Base-by-base conservation (phyloP, 1,284 basidiomycete genomes). In the Cryptococcus jaspeensis region DNA sequence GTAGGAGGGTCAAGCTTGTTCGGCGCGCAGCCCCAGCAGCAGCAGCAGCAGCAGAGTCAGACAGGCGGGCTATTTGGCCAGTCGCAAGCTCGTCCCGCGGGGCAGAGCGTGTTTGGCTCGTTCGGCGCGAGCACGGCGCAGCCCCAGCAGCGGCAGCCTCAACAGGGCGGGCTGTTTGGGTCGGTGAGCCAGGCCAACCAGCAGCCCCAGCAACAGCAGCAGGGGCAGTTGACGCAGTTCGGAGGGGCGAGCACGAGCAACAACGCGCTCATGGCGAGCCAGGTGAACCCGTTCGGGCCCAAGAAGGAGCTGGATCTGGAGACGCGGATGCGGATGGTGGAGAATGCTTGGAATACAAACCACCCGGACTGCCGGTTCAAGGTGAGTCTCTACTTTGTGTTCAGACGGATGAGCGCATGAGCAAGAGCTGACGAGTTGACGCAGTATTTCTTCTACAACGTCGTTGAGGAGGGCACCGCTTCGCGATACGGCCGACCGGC, bases 401-500 rank as follows among this genome's bases (percentile, higher is more conserved):
- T 43, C 41, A 52, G 7, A 12, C 28, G 38, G 22, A 43, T 37
- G 37, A 32, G 39, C 32, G 25, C n/a, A 23, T 25, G 20, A 3
- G 28, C 32, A 22, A 42, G n/a, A 46, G 32, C 57, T 59, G 37
- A 59, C 22, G n/a, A 28, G 16, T 35, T 46, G 35, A 22, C 32
- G 12, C 84, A 91, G 72, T 86, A 85, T 65, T 93, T 91, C 66
- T 92, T 93, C 71, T 92, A 92, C 74, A 93, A 93, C 67, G 80
- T 90, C 3, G 90, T 93, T 6, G 87, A 90, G 62, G 87, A 89
- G 0, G 80, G 80, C 2, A 83, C 87, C 64, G 83, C 88, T 2
- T 80, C 80, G 28, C 69, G 85, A 55, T 93, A 90, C 65, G 87
- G 84, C 5, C 84, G 89, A 32, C 91, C 90, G 7, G 71, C 80